Base-by-base conservation (phyloP, 2,329 filamentous ascomycete species). In the Lithohypha guttulata region DNA sequence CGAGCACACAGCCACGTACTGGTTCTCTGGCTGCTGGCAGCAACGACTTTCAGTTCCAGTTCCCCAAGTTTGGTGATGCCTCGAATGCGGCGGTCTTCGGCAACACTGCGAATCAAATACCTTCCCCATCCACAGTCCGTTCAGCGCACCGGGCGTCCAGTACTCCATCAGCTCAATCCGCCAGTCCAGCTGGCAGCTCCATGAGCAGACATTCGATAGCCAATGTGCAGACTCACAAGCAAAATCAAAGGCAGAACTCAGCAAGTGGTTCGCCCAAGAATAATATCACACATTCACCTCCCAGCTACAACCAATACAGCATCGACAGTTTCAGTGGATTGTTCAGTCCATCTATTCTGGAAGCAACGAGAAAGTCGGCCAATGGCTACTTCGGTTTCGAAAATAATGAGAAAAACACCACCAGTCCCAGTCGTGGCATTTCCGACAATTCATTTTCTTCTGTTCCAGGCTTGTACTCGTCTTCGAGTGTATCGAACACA, bases 41-140 rank as follows among this genome's bases (percentile, higher is more conserved):
- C 46, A 80, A 82, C 57, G 86, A 81, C 57, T 96, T 96, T 56
- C 80, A 89, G 50, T 96, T 98, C 52, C 89, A 96, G 51, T 96
- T 96, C 49, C 89, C 91, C 48, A 87, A 83, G 56, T 96, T 98
- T 54, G 91, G 91, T 32, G 73, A 78, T 43, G 71, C 93, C 14
- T 34, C 47, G 9, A 43, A 31, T 11, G 21, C 39, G 14, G 34
- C 29, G 8, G 5, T 18, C 13, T 27, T 20, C 15, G 29, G 20
- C 7, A 19, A 15, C 26, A 19, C 18, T 4, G 19, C 33, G 14
- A 33, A 25, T 13, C 20, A 25, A 11, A 31, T 3, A 7, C 5
- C 17, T 2, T 14, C 26, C 6, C 30, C 17, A n/a, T 6, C 19
- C 8, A 3, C 2, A 20, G 8, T 20, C 7, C 29, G 21, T 13